These are phyloP conservation scores for Panaeolus cyanescens DNA, from an alignment of 768 basidiomycete genomes.

Conservation along the genomic window DNA sequence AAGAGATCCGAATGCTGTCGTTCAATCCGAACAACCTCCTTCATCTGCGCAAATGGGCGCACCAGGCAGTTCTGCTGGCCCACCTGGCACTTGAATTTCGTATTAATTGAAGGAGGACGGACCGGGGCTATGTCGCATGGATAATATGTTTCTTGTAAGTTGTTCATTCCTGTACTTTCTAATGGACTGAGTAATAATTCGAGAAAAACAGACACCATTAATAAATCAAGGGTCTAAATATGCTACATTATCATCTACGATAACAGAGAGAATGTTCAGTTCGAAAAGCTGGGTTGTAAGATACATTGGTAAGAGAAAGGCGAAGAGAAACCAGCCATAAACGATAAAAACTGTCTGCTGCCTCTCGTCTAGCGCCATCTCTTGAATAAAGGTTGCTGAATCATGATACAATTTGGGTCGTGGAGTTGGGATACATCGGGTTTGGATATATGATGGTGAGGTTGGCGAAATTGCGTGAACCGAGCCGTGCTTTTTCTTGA, in stretches of 20 bases:
- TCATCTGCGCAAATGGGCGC: neutral
- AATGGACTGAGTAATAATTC: neutral
- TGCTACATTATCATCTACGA: conserved; percentile 1
- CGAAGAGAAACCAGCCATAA: neutral
- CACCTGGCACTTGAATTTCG: neutral
- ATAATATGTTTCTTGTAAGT: neutral
- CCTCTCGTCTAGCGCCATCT: neutral
- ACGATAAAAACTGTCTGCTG: neutral
- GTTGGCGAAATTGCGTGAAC: neutral
- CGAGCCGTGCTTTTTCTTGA: neutral
- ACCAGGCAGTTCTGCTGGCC: neutral
- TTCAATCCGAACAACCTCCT: conserved; percentile 1
- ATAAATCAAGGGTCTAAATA: neutral
- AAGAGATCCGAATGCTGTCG: conserved; percentile 26
- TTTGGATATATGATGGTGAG: neutral
- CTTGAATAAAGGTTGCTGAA: neutral
- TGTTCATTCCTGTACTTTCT: neutral
- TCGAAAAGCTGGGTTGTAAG: neutral
- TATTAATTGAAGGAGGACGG: too few species aligned
- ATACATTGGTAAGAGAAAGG: neutral
- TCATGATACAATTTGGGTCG: neutral
- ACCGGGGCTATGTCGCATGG: neutral
- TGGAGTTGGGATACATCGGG: neutral
- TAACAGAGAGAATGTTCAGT: conserved; percentile 2
- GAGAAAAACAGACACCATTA: neutral